phyloP scores from a whole-genome alignment of 257 asterid genomes.

The Eucommia ulmoides region DNA sequence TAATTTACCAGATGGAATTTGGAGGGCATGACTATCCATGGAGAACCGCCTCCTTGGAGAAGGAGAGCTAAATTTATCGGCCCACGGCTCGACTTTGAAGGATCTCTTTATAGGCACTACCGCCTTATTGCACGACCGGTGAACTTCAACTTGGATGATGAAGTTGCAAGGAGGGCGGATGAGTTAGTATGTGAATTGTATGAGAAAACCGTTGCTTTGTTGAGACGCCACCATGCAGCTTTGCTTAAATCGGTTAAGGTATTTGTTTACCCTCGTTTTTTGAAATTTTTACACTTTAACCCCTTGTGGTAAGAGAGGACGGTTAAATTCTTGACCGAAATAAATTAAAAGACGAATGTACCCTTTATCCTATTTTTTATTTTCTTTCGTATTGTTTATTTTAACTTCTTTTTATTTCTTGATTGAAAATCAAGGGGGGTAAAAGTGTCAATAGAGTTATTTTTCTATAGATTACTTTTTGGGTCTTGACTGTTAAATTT shows the following conservation, averaged over 20 bases:
- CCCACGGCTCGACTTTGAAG: constrained; percentile 82
- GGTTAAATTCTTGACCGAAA: not conserved
- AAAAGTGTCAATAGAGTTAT: not conserved
- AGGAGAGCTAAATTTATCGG: constrained; percentile 61
- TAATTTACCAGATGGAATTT: constrained; percentile 93
- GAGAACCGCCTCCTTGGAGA: constrained; percentile 95
- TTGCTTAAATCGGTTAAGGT: constrained; percentile 86
- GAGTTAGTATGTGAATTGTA: constrained; percentile 59
- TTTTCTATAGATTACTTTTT: no score
- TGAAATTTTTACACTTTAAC: not conserved
- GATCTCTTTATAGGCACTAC: constrained; percentile 68
- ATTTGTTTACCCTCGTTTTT: not conserved
- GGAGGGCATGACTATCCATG: constrained; percentile 82
- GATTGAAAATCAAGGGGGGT: not conserved
- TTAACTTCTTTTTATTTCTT: no score
- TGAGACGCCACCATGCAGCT: constrained; percentile 72
- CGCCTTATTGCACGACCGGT: constrained; percentile 63
- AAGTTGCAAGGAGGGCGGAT: constrained; percentile 66
- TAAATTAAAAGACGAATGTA: not conserved
- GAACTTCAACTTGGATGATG: constrained; percentile 77
- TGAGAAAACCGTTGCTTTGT: constrained; percentile 49
- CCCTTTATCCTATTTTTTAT: not conserved
- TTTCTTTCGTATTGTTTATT: not conserved
- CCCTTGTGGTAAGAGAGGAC: not conserved
- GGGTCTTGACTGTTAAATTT: no score